Evolutionary conservation across 2,329 filamentous ascomycete genomes (phyloP).

Genomic region (Ilyonectria mors-panacis): DNA sequence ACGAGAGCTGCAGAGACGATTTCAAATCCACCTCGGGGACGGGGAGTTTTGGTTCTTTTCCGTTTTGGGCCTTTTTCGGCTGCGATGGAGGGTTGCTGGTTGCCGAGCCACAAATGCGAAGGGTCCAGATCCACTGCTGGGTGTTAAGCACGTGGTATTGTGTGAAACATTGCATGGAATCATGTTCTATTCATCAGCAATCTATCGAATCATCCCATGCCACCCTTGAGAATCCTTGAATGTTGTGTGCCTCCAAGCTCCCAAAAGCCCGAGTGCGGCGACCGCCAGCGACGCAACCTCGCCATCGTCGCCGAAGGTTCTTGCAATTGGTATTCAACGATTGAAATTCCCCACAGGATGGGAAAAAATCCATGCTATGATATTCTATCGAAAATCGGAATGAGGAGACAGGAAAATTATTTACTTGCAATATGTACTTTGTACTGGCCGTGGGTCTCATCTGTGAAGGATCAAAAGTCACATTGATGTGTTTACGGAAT

Average conservation of each 20-base stretch:
- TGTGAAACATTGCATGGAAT: not conserved
- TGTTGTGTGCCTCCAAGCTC: not conserved
- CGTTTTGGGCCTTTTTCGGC: conserved; percentile 14
- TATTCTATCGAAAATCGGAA: not conserved
- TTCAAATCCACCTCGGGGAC: conserved; percentile 45
- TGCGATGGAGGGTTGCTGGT: conserved; percentile 6
- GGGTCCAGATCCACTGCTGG: not conserved
- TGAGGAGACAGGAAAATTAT: not conserved
- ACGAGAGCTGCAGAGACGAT: conserved; percentile 40
- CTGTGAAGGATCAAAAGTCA: conserved; percentile 9
- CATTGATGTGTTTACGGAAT: conserved; percentile 13
- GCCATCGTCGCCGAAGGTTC: conserved; percentile 3
- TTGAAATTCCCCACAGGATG: not conserved
- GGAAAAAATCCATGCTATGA: no score
- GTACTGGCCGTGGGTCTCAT: not conserved
- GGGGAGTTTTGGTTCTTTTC: conserved; percentile 38
- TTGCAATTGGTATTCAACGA: not conserved
- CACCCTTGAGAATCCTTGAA: conserved; percentile 1
- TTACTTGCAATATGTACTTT: not conserved
- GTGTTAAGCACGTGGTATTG: not conserved
- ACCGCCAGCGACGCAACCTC: not conserved
- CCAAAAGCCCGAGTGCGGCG: not conserved
- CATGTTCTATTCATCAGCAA: not conserved
- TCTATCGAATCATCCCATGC: not conserved
- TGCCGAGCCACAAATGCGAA: conserved; percentile 8